Conservation (phyloP, 345 rosid genomes). For the Ceriops zippeliana region DNA sequence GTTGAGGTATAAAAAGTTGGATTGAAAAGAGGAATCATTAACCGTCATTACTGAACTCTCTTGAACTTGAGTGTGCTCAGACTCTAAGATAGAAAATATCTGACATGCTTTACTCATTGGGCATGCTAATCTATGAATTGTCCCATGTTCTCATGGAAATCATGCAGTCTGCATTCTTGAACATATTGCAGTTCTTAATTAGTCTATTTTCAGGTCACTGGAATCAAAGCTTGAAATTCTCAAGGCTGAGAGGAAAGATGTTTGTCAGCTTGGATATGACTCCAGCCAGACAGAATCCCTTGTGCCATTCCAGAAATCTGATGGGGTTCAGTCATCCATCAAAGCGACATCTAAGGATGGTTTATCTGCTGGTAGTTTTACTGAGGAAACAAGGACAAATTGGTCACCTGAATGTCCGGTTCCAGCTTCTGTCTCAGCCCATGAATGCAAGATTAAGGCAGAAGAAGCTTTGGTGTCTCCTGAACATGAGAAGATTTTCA, state of each 20-base stretch:
- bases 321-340: constrained; percentile 54
- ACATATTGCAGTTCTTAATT: neutral
- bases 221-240: constrained; percentile 71
- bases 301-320: constrained; percentile 41
- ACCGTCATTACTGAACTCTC: neutral
- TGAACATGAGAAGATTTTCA: constrained; percentile 32
- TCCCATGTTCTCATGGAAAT: too few relatives aligned
- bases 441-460: constrained; percentile 36
- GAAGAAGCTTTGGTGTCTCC: constrained; percentile 32
- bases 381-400: constrained; percentile 50
- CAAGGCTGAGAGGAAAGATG: constrained; percentile 48
- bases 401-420: constrained; percentile 47
- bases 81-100: neutral
- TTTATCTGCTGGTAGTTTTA: constrained; percentile 76
- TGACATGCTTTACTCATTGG: neutral
- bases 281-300: constrained; percentile 61
- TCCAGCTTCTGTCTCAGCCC: constrained; percentile 30
- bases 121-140: too few relatives aligned
- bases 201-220: constrained; percentile 48
- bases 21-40: neutral
- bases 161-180: neutral
- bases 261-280: constrained; percentile 36
- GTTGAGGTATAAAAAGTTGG: neutral
- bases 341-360: constrained; percentile 62
- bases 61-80: neutral